Evolutionary conservation across 202 grass and related monocot genomes (phyloP).

Genomic region (Zizania palustris): DNA sequence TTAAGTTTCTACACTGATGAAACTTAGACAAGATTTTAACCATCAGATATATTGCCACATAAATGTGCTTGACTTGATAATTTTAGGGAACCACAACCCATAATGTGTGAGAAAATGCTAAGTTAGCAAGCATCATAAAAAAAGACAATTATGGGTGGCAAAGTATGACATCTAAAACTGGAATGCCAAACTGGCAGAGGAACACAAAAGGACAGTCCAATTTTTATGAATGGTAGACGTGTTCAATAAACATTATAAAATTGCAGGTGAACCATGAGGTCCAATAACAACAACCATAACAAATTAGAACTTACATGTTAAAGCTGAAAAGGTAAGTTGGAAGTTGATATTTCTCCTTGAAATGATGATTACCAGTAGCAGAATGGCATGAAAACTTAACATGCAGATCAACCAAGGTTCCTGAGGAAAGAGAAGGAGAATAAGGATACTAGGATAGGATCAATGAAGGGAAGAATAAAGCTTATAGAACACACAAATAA

Average conservation of each 20-base stretch:
- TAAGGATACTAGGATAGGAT: not conserved
- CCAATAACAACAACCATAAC: not conserved
- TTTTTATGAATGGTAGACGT: not conserved
- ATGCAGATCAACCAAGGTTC: conserved; percentile 88
- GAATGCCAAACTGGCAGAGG: not conserved
- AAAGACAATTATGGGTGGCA: not conserved
- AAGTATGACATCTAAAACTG: not conserved
- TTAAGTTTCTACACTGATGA: not conserved
- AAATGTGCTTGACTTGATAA: not conserved
- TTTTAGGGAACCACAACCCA: not conserved
- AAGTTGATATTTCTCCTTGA: conserved; percentile 90
- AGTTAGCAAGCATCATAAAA: not conserved
- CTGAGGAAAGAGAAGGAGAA: conserved; percentile 36
- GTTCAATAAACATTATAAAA: not conserved
- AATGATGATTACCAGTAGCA: conserved; percentile 73
- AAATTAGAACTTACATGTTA: conserved; percentile 69
- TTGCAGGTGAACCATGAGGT: not conserved
- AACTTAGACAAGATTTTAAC: conserved; percentile 15
- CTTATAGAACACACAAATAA: not conserved
- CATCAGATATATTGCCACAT: not conserved
- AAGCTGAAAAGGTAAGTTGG: conserved; percentile 75
- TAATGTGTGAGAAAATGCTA: not conserved
- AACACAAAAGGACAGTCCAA: not conserved
- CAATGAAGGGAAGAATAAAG: not conserved
- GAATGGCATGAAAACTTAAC: conserved; percentile 60